phyloP scores from a whole-genome alignment of 108 stramenopile species.

The Mediolabrus comicus region DNA sequence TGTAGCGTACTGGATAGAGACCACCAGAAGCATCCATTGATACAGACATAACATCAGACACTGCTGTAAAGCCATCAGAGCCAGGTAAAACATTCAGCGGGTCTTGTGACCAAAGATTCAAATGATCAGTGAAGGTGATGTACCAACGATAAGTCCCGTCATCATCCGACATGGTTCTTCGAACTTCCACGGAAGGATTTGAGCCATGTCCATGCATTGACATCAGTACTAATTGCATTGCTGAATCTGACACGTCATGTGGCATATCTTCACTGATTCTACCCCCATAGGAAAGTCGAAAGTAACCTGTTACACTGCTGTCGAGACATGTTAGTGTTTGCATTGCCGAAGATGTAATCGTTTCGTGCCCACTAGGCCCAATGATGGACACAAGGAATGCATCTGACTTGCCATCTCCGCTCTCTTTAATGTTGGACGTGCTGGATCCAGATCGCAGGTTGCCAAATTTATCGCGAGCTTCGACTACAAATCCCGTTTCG shows the following conservation, averaged over 20 bases:
- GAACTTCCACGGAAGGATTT: conserved; percentile 30
- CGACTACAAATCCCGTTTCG: conserved; percentile 50
- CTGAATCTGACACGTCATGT: conserved; percentile 53
- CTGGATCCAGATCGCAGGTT: conserved; percentile 66
- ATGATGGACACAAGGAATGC: conserved; percentile 61
- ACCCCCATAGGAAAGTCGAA: conserved; percentile 58
- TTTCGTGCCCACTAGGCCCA: conserved; percentile 50
- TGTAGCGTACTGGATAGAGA: conserved; percentile 68
- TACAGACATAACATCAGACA: conserved; percentile 14
- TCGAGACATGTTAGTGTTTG: conserved; percentile 41
- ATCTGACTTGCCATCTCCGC: conserved; percentile 69
- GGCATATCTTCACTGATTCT: conserved; percentile 52
- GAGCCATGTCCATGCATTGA: conserved; percentile 25
- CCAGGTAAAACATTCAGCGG: conserved; percentile 45
- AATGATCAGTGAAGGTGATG: conserved; percentile 65
- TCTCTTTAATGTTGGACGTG: conserved; percentile 41
- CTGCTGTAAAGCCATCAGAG: conserved; percentile 25
- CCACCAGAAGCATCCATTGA: conserved; percentile 41
- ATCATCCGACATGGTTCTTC: not conserved
- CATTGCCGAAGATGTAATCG: conserved; percentile 64
- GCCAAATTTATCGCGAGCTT: conserved; percentile 79
- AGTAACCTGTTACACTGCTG: conserved; percentile 39
- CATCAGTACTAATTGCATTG: conserved; percentile 51
- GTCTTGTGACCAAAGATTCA: conserved; percentile 48
- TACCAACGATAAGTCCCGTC: conserved; percentile 47